Conservation (phyloP, 2,329 filamentous ascomycete genomes). For the Berkeleyomyces basicola region DNA sequence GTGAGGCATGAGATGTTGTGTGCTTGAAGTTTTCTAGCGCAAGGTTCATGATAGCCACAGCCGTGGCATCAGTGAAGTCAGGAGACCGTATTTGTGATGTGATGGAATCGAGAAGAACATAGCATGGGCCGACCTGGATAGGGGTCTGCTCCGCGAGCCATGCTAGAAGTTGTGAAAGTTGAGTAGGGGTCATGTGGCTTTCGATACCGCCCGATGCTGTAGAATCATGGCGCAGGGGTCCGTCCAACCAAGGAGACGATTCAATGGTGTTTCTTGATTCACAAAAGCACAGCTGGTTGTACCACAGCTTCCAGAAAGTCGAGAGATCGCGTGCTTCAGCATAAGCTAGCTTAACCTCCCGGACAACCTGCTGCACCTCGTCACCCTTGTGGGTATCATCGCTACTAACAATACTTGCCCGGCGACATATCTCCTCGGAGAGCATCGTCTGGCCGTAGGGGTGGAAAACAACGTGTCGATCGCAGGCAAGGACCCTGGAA, state of each 20-base stretch:
- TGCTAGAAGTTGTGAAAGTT: conserved; percentile 27
- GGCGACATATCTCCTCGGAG: conserved; percentile 24
- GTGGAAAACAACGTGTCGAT: conserved; percentile 30
- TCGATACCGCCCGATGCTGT: conserved; percentile 20
- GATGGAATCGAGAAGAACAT: conserved; percentile 28
- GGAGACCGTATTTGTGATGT: conserved; percentile 27
- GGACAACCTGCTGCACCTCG: conserved; percentile 15
- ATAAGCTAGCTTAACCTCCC: conserved; percentile 26
- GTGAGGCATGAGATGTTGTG: conserved; percentile 19
- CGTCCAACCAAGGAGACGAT: conserved; percentile 21
- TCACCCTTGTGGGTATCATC: conserved; percentile 15
- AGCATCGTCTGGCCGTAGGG: conserved; percentile 24
- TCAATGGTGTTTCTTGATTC: conserved; percentile 19
- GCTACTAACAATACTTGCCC: conserved; percentile 15
- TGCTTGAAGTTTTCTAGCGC: conserved; percentile 17
- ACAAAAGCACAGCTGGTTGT: conserved; percentile 24
- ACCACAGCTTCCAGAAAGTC: conserved; percentile 35
- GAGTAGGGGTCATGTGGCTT: conserved; percentile 28
- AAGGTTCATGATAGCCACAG: conserved; percentile 24
- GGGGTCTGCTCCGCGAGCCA: conserved; percentile 24
- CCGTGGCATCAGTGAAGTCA: conserved; percentile 27
- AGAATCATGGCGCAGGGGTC: conserved; percentile 11
- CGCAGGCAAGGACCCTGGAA: conserved; percentile 26
- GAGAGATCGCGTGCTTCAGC: conserved; percentile 28
- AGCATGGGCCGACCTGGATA: conserved; percentile 21